Percentiles rank a stretch among this genome's conserved stretches.
Conservation (phyloP, 176 grass and related monocot species). For the Juncus inflexus region DNA sequence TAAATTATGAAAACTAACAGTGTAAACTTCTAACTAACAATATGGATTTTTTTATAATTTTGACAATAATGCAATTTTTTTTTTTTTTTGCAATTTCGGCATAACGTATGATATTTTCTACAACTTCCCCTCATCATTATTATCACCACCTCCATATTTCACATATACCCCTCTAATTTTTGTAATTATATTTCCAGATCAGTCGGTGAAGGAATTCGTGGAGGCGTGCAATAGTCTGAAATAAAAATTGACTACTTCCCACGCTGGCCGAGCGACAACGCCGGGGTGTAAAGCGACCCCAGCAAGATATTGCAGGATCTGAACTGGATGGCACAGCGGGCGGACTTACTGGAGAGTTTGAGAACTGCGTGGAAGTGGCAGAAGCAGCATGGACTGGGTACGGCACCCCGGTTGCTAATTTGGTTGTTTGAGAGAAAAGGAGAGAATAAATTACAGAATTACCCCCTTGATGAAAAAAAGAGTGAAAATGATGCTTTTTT, state of each 20-base stretch:
- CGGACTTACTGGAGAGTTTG: conserved; percentile 65
- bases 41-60: too few species aligned
- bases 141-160: too few species aligned
- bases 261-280: conserved; percentile 71
- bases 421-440: too few species aligned
- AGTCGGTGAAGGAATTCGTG: conserved; percentile 90
- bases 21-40: too few species aligned
- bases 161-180: too few species aligned
- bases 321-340: conserved; percentile 79
- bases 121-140: too few species aligned
- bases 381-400: conserved; percentile 66
- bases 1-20: too few species aligned
- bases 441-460: neutral
- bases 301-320: conserved; percentile 64
- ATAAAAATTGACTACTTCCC: conserved; percentile 77
- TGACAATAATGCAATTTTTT: too few species aligned
- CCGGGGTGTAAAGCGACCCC: conserved; percentile 76
- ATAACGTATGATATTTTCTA: too few species aligned
- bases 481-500: too few species aligned
- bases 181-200: conserved; percentile 35
- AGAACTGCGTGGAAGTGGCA: conserved; percentile 73
- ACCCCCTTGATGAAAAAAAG: neutral
- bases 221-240: conserved; percentile 76
- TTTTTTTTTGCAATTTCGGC: too few species aligned
- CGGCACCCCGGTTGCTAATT: conserved; percentile 32